phyloP scores from a whole-genome alignment of 306 rosid genomes.

The Pterocarpus macrocarpus region DNA sequence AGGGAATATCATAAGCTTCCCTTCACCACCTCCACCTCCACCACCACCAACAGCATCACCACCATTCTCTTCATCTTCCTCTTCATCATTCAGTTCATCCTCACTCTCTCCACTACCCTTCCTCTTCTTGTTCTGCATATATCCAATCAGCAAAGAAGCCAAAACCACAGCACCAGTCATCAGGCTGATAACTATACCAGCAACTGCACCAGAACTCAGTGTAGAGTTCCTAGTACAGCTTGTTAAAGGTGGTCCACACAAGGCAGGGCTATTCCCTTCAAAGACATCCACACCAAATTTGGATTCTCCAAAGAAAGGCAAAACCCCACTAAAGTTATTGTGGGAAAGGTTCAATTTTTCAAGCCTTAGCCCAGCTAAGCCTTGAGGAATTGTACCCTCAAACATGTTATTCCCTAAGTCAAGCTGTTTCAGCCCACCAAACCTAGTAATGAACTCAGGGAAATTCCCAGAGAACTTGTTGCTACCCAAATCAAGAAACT shows the following conservation, averaged over 20 bases:
- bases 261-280: conserved; percentile 80
- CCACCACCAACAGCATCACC: conserved; percentile 45
- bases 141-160: conserved; percentile 87
- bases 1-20: conserved; percentile 89
- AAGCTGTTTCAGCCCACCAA: conserved; percentile 76
- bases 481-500: conserved; percentile 75
- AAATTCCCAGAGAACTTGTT: conserved; percentile 80
- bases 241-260: conserved; percentile 88
- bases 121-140: conserved; percentile 87
- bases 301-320: conserved; percentile 73
- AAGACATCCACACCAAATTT: conserved; percentile 79
- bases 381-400: conserved; percentile 68
- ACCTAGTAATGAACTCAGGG: conserved; percentile 75
- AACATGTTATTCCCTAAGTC: conserved; percentile 77
- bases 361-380: conserved; percentile 62
- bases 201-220: conserved; percentile 93
- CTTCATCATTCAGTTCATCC: conserved; percentile 84
- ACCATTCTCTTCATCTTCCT: conserved; percentile 63
- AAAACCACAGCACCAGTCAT: conserved; percentile 92
- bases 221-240: conserved; percentile 68
- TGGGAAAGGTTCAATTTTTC: conserved; percentile 88
- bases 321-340: conserved; percentile 87
- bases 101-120: conserved; percentile 79
- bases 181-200: conserved; percentile 89
- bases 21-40: conserved; percentile 61